A percentile compares a stretch with the other conserved stretches of the same genome.
These are phyloP conservation scores for Corylus heterophylla DNA, from an alignment of 306 rosid species.

Conservation along the genomic window DNA sequence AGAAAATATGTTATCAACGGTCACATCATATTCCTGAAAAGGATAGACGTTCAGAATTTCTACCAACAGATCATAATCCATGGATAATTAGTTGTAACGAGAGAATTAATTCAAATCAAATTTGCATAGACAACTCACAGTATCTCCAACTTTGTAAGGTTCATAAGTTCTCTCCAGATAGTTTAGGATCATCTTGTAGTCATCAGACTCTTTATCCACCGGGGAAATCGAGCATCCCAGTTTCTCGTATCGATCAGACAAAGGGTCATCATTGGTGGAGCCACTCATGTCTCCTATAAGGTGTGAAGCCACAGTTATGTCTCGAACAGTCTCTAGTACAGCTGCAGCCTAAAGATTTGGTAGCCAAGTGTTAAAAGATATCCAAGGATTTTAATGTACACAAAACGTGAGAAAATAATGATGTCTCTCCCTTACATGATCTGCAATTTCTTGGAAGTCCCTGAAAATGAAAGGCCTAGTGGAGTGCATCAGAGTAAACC, in stretches of 20 bases:
- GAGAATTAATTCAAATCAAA: not conserved
- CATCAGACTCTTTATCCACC: conserved; percentile 54
- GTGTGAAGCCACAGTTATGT: conserved; percentile 72
- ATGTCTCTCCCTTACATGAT: conserved; percentile 53
- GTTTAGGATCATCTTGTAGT: conserved; percentile 72
- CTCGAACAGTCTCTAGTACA: conserved; percentile 65
- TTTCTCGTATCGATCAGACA: conserved; percentile 60
- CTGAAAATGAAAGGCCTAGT: conserved; percentile 76
- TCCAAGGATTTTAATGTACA: not conserved
- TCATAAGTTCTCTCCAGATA: conserved; percentile 78
- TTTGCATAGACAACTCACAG: conserved; percentile 34
- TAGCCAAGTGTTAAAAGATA: not conserved
- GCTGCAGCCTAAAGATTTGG: conserved; percentile 62
- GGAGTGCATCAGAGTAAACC: conserved; percentile 86
- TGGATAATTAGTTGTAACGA: not conserved
- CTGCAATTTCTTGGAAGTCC: conserved; percentile 76
- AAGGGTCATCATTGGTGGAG: conserved; percentile 71
- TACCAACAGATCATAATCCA: not conserved
- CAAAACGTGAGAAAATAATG: not conserved
- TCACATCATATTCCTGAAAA: conserved; percentile 66
- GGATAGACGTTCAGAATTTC: not conserved
- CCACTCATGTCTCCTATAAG: conserved; percentile 81
- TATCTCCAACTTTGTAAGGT: conserved; percentile 71
- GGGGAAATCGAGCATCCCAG: conserved; percentile 65
- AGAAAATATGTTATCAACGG: conserved; percentile 59